phyloP scores from a whole-genome alignment of 805 yeast species.

The Candida ponderosae region DNA sequence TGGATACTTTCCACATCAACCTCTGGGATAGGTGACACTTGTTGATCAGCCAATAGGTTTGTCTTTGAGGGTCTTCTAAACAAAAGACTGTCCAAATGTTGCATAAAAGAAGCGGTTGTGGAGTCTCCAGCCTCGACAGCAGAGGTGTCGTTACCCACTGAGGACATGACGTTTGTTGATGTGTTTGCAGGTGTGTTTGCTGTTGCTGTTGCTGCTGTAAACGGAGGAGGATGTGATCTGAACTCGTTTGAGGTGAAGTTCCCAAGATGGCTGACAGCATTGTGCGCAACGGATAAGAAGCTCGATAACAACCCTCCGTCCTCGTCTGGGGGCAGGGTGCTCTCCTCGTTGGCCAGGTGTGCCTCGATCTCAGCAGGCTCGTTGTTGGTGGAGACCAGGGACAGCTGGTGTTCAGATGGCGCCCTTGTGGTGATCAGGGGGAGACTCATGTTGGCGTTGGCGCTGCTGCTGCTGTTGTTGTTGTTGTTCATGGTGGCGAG shows the following conservation, averaged over 20 bases:
- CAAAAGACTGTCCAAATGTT: constrained; percentile 28
- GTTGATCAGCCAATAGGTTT: not conserved
- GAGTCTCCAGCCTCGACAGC: too few species aligned
- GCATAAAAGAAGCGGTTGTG: constrained; percentile 19
- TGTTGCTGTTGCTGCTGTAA: too few species aligned
- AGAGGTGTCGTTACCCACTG: too few species aligned
- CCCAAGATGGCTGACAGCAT: not conserved
- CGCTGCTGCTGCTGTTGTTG: too few species aligned
- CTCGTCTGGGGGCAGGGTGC: not conserved
- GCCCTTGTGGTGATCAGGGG: too few species aligned
- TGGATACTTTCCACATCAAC: constrained; percentile 2
- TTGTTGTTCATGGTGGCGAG: too few species aligned
- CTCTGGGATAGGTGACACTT: constrained; percentile 1
- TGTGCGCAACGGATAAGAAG: not conserved
- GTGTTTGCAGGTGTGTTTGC: too few species aligned
- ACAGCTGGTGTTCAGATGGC: too few species aligned
- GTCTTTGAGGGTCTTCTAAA: constrained; percentile 8
- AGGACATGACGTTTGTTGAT: too few species aligned
- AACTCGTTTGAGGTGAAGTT: not conserved
- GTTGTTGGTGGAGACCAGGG: too few species aligned
- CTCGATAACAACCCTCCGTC: not conserved
- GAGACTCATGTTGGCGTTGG: too few species aligned
- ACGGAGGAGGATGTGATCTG: not conserved
- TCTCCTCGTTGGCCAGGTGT: not conserved
- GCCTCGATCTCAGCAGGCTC: not conserved